A percentile compares a stretch with the other conserved stretches of the same genome.
Evolutionary conservation across 2,329 filamentous ascomycete genomes (phyloP).

Genomic region (Diaporthe aspalathi): DNA sequence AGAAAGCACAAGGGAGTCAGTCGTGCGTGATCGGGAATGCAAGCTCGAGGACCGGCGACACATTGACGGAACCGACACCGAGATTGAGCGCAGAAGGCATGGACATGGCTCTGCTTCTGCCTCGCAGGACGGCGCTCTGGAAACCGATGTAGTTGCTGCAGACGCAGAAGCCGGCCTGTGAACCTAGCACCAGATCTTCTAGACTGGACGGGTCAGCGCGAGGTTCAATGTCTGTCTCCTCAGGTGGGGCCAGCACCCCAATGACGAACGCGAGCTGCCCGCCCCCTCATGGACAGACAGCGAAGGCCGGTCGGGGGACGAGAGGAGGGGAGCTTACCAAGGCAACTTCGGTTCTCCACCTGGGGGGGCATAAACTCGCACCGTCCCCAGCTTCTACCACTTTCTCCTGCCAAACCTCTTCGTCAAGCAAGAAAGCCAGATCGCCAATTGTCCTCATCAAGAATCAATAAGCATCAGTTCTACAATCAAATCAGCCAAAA

Average conservation of each 20-base stretch:
- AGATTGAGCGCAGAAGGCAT: neutral
- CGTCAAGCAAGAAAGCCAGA: constrained; percentile 25
- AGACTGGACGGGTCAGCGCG: neutral
- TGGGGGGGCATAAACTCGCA: constrained; percentile 29
- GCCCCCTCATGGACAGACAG: constrained; percentile 27
- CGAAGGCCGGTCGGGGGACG: constrained; percentile 6
- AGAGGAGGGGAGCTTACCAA: constrained; percentile 31
- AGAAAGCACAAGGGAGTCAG: too few species aligned
- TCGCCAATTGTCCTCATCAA: constrained; percentile 37
- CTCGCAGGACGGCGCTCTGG: neutral
- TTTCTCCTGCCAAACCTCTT: constrained; percentile 38
- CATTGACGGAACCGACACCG: neutral
- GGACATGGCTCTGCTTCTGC: too few species aligned
- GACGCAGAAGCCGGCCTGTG: neutral
- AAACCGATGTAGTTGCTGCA: too few species aligned
- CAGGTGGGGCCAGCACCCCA: constrained; percentile 22
- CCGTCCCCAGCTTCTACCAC: constrained; percentile 41
- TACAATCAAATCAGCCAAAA: constrained; percentile 73
- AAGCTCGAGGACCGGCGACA: neutral
- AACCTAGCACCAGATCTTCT: neutral
- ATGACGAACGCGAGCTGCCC: constrained; percentile 31
- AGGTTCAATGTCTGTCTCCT: constrained; percentile 19
- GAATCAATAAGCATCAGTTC: constrained; percentile 44
- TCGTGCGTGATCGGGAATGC: too few species aligned
- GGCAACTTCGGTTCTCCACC: constrained; percentile 31